Conservation (phyloP, 1,284 basidiomycete genomes). For the Leucoagaricus sp. region DNA sequence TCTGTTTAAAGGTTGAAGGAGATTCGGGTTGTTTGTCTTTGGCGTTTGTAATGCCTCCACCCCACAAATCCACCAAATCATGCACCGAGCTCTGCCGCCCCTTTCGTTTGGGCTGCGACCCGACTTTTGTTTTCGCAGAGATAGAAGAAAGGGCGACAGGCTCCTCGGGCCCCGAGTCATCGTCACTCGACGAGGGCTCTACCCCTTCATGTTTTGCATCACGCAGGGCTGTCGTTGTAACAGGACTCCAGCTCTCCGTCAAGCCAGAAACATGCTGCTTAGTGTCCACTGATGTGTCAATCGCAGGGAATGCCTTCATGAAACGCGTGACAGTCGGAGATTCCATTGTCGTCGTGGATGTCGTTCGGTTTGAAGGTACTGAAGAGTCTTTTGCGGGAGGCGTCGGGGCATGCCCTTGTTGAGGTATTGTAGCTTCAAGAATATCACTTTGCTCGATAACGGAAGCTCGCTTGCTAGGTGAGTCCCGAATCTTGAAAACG, state of each 20-base stretch:
- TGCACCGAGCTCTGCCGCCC: conserved; percentile 77
- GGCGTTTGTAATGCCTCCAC: conserved; percentile 44
- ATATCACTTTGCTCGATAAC: conserved; percentile 56
- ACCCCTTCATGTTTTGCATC: conserved; percentile 26
- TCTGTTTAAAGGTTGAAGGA: conserved; percentile 2
- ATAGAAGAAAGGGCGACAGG: conserved; percentile 35
- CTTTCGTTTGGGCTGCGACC: conserved; percentile 39
- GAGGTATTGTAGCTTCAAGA: conserved; percentile 50
- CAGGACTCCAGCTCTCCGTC: conserved; percentile 32
- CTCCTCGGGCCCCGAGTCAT: conserved; percentile 67
- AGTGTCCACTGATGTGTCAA: conserved; percentile 23
- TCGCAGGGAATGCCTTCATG: conserved; percentile 36
- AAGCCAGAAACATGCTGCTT: conserved; percentile 19
- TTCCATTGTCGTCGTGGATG: conserved; percentile 21
- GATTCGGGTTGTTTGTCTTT: conserved; percentile 38
- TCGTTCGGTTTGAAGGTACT: conserved; percentile 17
- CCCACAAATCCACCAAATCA: conserved; percentile 75
- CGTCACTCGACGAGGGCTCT: conserved; percentile 53
- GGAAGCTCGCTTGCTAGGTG: conserved; percentile 71
- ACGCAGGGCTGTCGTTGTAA: conserved; percentile 17
- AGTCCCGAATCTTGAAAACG: conserved; percentile 49
- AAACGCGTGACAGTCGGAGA: conserved; percentile 37
- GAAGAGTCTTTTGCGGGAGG: conserved; percentile 14
- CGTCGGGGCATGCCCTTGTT: conserved; percentile 34
- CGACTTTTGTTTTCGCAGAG: conserved; percentile 20